phyloP scores from a whole-genome alignment of 805 yeast species.

The Metschnikowia vanudenii region DNA sequence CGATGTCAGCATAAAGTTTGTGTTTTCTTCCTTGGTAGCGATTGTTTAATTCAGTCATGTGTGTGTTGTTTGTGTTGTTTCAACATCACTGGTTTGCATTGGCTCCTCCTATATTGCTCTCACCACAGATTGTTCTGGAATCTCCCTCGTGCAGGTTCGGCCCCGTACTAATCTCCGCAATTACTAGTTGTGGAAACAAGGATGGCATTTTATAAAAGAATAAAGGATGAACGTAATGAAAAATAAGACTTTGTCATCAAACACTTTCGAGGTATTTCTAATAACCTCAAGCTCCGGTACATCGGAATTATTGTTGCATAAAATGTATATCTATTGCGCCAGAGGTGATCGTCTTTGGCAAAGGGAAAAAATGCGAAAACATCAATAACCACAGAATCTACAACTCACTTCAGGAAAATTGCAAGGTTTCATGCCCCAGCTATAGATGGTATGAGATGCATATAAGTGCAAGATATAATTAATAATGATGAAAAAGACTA shows the following conservation, averaged over 20 bases:
- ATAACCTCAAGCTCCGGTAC: too few relatives aligned
- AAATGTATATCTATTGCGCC: too few relatives aligned
- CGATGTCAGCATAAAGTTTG: constrained; percentile 4
- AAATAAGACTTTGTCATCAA: too few relatives aligned
- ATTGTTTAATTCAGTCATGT: not conserved
- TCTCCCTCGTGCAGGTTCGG: constrained; percentile 8
- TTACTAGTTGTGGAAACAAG: not conserved
- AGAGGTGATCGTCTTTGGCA: too few relatives aligned
- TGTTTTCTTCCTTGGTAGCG: constrained; percentile 5
- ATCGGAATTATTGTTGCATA: too few relatives aligned
- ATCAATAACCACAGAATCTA: too few relatives aligned
- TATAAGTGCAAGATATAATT: not conserved
- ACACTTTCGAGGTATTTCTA: too few relatives aligned
- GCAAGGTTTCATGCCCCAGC: not conserved
- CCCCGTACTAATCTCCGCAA: constrained; percentile 5
- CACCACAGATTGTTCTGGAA: constrained; percentile 12
- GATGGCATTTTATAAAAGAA: not conserved
- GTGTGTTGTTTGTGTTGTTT: not conserved
- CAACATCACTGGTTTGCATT: too few relatives aligned
- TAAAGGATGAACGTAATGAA: not conserved
- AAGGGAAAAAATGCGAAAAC: too few relatives aligned
- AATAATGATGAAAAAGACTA: not conserved
- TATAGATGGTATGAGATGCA: not conserved
- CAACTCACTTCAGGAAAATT: not conserved
- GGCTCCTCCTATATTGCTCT: not conserved